These are phyloP conservation scores for Xylariaceae sp. DNA, from an alignment of 2,329 filamentous ascomycete species.

Conservation along the genomic window DNA sequence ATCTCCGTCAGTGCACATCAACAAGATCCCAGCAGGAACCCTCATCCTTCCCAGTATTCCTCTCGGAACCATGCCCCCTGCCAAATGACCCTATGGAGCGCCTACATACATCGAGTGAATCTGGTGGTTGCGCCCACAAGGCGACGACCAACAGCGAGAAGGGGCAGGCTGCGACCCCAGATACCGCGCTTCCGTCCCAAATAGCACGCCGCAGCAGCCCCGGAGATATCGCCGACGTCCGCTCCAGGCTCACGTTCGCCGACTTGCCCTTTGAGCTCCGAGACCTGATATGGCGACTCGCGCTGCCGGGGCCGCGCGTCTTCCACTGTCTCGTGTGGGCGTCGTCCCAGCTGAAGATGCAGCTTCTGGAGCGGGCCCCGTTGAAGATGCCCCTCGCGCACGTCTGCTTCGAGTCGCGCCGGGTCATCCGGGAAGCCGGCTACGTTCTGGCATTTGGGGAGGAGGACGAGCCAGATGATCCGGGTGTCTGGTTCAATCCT, in stretches of 20 bases:
- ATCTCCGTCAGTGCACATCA: too few species aligned
- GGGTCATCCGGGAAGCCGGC: slow-evolving; percentile 19
- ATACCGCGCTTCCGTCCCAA: not conserved
- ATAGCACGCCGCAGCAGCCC: not conserved
- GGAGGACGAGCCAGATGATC: slow-evolving; percentile 20
- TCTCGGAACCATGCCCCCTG: too few species aligned
- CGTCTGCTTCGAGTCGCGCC: slow-evolving; percentile 24
- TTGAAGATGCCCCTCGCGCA: slow-evolving; percentile 21
- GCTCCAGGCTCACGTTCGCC: slow-evolving; percentile 11
- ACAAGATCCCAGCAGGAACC: too few species aligned
- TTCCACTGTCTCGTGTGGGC: slow-evolving; percentile 22
- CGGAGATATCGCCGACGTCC: not conserved
- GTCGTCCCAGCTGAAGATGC: slow-evolving; percentile 19
- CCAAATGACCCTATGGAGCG: too few species aligned
- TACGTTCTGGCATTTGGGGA: slow-evolving; percentile 24
- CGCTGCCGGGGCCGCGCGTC: slow-evolving; percentile 19
- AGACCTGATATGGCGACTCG: slow-evolving; percentile 23
- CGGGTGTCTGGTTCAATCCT: slow-evolving; percentile 25
- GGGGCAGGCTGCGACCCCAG: too few species aligned
- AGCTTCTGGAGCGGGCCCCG: slow-evolving; percentile 18
- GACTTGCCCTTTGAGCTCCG: slow-evolving; percentile 23
- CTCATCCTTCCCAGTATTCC: too few species aligned
- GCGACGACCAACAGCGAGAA: too few species aligned
- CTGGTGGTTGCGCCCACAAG: too few species aligned
- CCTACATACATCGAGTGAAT: too few species aligned